phyloP scores from a whole-genome alignment of 2,329 filamentous ascomycete genomes.

The Dactylella cylindrospora region DNA sequence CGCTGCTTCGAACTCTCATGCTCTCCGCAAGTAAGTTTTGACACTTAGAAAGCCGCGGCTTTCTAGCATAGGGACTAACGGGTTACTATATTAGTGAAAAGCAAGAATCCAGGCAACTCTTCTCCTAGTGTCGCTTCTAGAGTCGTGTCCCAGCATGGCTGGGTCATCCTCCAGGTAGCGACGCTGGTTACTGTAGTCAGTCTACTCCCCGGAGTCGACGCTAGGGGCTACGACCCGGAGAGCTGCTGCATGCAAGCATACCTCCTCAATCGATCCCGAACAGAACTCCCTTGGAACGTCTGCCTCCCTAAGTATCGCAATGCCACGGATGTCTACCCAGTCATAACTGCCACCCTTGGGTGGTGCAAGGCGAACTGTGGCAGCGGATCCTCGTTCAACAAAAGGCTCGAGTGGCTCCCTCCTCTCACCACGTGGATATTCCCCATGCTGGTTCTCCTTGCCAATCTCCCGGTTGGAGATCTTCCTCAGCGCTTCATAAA shows the following conservation, averaged over 20 bases:
- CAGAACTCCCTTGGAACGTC: slow-evolving; percentile 4
- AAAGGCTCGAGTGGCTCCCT: slow-evolving; percentile 7
- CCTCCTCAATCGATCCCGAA: slow-evolving; percentile 10
- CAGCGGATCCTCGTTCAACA: background rate
- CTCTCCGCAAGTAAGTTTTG: too few relatives aligned
- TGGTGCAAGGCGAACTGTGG: slow-evolving; percentile 13
- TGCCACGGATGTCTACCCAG: background rate
- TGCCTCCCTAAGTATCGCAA: slow-evolving; percentile 14
- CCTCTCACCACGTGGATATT: slow-evolving; percentile 9
- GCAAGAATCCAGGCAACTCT: background rate
- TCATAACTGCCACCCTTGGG: slow-evolving; percentile 4
- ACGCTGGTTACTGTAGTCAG: slow-evolving; percentile 1
- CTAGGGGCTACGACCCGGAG: slow-evolving; percentile 4
- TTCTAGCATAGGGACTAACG: too few relatives aligned
- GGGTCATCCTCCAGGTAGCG: slow-evolving; percentile 1
- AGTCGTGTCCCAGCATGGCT: slow-evolving; percentile 4
- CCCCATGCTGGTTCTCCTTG: slow-evolving; percentile 15
- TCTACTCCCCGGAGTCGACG: slow-evolving; percentile 7
- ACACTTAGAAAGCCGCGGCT: too few relatives aligned
- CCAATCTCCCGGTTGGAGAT: slow-evolving; percentile 10
- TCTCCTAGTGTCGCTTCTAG: background rate
- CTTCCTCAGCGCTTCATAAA: slow-evolving; percentile 10
- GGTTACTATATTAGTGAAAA: background rate
- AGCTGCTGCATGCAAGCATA: slow-evolving; percentile 19
- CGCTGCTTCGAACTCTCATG: too few relatives aligned